Evolutionary conservation across 1,284 basidiomycete genomes (phyloP), one percentile per base, ranked within the genome.

Genomic region (Sporisorium scitamineum): DNA sequence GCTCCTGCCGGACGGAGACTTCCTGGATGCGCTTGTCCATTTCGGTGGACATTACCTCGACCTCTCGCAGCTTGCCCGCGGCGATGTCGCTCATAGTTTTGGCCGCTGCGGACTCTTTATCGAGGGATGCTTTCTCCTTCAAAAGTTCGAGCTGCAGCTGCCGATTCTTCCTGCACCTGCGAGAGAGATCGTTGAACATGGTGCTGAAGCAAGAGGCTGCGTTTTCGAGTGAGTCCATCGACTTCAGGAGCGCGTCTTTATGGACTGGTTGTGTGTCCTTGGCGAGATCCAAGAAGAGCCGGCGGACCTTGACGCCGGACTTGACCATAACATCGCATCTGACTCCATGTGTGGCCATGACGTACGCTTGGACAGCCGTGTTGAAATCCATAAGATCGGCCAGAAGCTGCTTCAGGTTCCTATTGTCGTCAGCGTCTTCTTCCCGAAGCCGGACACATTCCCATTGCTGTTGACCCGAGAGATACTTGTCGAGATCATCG

Each of bases 341-440:
- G 9, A 62, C 42, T 0, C 37, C 26, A 44, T 77, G 75, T 0
- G 41, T 41, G 1, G 67, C 62, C 75, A 73, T 73, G 29, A 64
- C 67, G 27, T 63, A 77, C 22, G 32, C 14, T 53, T 73, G 70
- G 5, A 77, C 18, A 8, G 59, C 42, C 6, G 45, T 55, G 48
- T 45, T 70, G 58, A 77, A 65, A 53, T 77, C 75, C 29, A 73
- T 41, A 20, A 77, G 64, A 42, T 66, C 65, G 39, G 54, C 13
- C 27, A 77, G 56, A 9, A 73, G 57, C 47, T 62, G 41, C n/a
- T 54, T 60, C 31, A 52, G 32, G 3, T 45, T 24, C 18, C 4
- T 16, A 22, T 32, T 11, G 22, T 42, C 45, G 9, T 53, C 41
- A 16, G 53, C 31, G 20, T 2, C 10, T 2, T 54, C 39, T 16